Base-by-base conservation (phyloP, 1,139 yeast genomes). In the Casaregolazyma suthepensis region DNA sequence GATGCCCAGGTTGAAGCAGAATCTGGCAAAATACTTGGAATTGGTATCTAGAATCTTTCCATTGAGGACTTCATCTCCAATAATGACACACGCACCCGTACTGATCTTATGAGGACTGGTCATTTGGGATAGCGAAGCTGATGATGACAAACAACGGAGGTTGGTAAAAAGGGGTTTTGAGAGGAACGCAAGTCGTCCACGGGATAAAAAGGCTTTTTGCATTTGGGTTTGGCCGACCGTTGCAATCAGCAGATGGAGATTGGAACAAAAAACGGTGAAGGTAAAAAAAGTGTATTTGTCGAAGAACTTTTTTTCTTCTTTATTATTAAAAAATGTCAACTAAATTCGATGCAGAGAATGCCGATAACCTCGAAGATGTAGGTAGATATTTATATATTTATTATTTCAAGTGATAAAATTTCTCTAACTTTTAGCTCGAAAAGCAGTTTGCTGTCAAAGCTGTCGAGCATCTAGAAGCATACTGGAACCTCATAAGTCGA, bases 371-470 rank as follows among this genome's bases (percentile, higher is more conserved):
- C 59, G 85, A 81, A 64, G 85, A 81, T 59, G 69, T 64, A 52
- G 48, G 67, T 48, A 22, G 6, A 15, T n/a, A 7, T 12, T 45
- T 2, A 3, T 7, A 29, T 4, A 15, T 26, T 23, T 5, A 18
- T 7, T 45, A 20, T n/a, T 20, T 10, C 44, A 20, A n/a, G 29
- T n/a, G n/a, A n/a, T n/a, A n/a, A n/a, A n/a, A n/a, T n/a, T n/a
- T n/a, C n/a, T n/a, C 23, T 6, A 15, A 13, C 15, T 43, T 49
- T 20, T 35, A 66, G 62, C 88, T 93, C 66, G 98, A 91, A 72
- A 87, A 82, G 79, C 97, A 91, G 74, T 93, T 93, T 67, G 98
- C 99, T 51, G 99, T 94, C 59, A 90, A 88, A 73, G 99, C 98
- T 7, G 99, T 94, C 23, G 83, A 82, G 71, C 98, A 94, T 71